These are phyloP conservation scores for Rhazya stricta DNA, from an alignment of 257 asterid species.

Conservation along the genomic window DNA sequence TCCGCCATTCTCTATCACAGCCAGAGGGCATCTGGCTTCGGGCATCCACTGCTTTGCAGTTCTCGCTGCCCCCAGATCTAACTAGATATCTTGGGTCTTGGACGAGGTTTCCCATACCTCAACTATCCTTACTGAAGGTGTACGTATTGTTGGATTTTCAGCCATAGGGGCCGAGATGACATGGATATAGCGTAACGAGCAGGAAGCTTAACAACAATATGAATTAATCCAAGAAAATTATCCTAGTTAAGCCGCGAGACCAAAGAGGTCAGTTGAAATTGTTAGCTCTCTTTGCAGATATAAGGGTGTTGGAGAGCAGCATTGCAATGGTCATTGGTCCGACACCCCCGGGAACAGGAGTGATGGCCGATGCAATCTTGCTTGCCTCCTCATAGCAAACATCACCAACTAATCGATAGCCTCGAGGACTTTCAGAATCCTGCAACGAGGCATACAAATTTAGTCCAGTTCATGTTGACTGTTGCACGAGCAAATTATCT, in stretches of 20 bases:
- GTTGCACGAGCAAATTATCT: background rate
- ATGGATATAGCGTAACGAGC: background rate
- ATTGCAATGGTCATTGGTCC: constrained; percentile 99
- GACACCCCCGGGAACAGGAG: constrained; percentile 97
- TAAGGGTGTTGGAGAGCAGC: constrained; percentile 89
- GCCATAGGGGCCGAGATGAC: background rate
- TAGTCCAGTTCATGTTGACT: background rate
- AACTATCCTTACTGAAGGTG: background rate
- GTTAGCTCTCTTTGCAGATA: constrained; percentile 69
- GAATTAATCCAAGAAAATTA: background rate
- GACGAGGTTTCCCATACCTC: background rate
- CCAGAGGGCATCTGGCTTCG: background rate
- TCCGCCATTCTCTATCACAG: background rate
- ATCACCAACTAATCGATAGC: constrained; percentile 82
- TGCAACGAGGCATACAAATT: constrained; percentile 23
- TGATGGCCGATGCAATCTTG: constrained; percentile 86
- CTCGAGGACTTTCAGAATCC: constrained; percentile 62
- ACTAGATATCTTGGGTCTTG: background rate
- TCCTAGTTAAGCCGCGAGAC: background rate
- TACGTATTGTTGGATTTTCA: no score
- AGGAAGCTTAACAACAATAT: background rate
- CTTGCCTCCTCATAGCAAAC: constrained; percentile 88
- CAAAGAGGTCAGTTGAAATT: constrained; percentile 38
- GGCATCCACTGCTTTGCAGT: background rate
- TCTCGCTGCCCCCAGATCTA: background rate